Conservation (phyloP, 2,329 filamentous ascomycete species). For the Apiospora hydei region DNA sequence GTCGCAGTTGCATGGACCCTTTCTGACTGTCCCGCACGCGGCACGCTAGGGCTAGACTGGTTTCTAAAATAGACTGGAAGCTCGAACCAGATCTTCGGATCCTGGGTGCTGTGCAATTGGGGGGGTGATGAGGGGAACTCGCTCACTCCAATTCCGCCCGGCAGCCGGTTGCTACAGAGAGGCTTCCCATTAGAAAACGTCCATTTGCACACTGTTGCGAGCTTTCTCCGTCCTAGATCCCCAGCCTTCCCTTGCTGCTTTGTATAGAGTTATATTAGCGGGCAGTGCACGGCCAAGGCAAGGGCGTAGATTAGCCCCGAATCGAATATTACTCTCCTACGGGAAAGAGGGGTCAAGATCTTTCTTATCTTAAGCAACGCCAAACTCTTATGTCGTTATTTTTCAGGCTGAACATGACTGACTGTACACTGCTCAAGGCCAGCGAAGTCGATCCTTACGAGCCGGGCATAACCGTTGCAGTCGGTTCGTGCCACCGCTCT, state of each 20-base stretch:
- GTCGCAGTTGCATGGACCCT: not conserved
- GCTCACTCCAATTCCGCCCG: not conserved
- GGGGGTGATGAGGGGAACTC: slow-evolving; percentile 16
- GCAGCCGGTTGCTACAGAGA: not conserved
- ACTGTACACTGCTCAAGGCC: not conserved
- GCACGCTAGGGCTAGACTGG: slow-evolving; percentile 3
- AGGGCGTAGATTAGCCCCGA: not conserved
- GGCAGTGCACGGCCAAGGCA: not conserved
- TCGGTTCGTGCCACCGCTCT: slow-evolving; percentile 11
- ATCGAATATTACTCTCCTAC: not conserved
- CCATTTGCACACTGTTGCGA: too few species aligned
- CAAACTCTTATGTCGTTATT: not conserved
- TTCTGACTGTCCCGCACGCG: not conserved
- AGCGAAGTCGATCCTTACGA: slow-evolving; percentile 1
- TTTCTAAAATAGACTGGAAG: slow-evolving; percentile 4
- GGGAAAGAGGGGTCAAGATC: not conserved
- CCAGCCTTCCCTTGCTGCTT: not conserved
- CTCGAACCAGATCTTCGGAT: slow-evolving; percentile 17
- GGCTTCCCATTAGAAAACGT: not conserved
- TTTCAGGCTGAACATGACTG: not conserved
- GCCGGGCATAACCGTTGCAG: slow-evolving; percentile 11
- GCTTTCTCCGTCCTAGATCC: not conserved
- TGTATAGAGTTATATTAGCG: not conserved
- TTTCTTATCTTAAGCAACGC: not conserved
- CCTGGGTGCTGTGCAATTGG: not conserved